Evolutionary conservation across 1,284 basidiomycete genomes (phyloP).

Genomic region (Abortiporus biennis): DNA sequence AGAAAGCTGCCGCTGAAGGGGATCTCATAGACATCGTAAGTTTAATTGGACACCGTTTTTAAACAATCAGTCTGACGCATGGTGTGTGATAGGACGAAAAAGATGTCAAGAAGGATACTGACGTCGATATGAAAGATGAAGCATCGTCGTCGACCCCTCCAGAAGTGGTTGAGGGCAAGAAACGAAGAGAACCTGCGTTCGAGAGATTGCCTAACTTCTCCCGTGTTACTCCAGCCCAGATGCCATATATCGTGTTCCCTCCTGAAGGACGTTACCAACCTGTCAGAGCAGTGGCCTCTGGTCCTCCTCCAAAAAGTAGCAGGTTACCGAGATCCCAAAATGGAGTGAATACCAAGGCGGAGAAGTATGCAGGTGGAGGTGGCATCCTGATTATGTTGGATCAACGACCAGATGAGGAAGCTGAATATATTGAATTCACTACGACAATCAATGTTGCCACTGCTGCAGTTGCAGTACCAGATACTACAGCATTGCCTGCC

Average conservation of each 20-base stretch:
- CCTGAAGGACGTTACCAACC: conserved; percentile 79
- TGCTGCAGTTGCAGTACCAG: conserved; percentile 16
- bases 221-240: conserved; percentile 88
- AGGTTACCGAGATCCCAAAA: conserved; percentile 23
- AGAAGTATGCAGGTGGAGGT: conserved; percentile 71
- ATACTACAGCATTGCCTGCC: conserved; percentile 23
- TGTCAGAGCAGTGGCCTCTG: conserved; percentile 75
- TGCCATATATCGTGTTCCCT: conserved; percentile 82
- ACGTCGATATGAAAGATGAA: conserved; percentile 70
- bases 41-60: conserved; percentile 7
- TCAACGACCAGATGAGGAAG: conserved; percentile 55
- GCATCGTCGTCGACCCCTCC: conserved; percentile 40
- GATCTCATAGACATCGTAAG: conserved; percentile 80
- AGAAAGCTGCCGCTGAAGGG: conserved; percentile 74
- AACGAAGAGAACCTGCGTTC: conserved; percentile 56
- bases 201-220: conserved; percentile 87
- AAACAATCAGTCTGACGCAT: neutral
- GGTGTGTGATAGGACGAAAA: conserved; percentile 51
- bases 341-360: conserved; percentile 25
- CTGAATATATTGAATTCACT: conserved; percentile 72
- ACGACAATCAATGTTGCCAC: conserved; percentile 30
- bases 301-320: conserved; percentile 31
- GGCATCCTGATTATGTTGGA: conserved; percentile 81
- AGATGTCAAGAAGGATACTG: conserved; percentile 55
- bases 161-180: conserved; percentile 42